Base-by-base conservation (phyloP, 2,329 filamentous ascomycete genomes). In the Capronia epimyces region DNA sequence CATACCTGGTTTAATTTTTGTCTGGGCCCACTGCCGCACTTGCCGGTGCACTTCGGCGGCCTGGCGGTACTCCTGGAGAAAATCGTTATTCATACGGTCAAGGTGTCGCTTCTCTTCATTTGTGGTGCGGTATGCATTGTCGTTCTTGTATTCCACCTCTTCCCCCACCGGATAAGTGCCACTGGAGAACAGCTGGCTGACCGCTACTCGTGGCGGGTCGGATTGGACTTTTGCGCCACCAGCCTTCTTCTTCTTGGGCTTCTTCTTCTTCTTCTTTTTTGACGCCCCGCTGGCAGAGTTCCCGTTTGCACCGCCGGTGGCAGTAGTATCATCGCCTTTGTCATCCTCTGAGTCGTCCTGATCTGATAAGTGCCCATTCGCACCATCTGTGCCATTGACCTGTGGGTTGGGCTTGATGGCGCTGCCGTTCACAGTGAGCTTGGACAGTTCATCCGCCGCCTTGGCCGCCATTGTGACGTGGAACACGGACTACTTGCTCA, bases 1-100 rank as follows among this genome's bases (percentile, higher is more conserved):
- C 76, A 88, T 83, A 42, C 89, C 89, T 0, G 89, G 89, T 73
- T 86, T 86, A 65, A 93, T 87, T 64, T 77, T 83, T 66, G 84
- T 83, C 69, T 88, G 83, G 2, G 86, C 87, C 78, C 86, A 90
- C 67, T 89, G 83, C 44, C 89, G 83, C 50, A 93, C 88, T 66
- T 94, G 86, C 50, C 89, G 82, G 68, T 95, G 89, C n/a, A 88
- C 81, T 70, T 94, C 88, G n/a, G 88, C 87, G 41, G 82, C 88
- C 63, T 90, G 80, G 55, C 89, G 83, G 67, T 90, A 94, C 64
- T 94, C 88, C 54, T 78, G 75, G 46, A 94, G 70, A 72, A 88
- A 90, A 57, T 90, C 84, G 61, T 80, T 82, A 68, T 89, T 85
- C 73, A 89, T 81, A 63, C 86, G 86, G 67, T 90, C 86, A 47